Percentiles rank a stretch among this genome's conserved stretches.
These are phyloP conservation scores for Pholiota adiposa DNA, from an alignment of 1,284 basidiomycete genomes.

Conservation along the genomic window DNA sequence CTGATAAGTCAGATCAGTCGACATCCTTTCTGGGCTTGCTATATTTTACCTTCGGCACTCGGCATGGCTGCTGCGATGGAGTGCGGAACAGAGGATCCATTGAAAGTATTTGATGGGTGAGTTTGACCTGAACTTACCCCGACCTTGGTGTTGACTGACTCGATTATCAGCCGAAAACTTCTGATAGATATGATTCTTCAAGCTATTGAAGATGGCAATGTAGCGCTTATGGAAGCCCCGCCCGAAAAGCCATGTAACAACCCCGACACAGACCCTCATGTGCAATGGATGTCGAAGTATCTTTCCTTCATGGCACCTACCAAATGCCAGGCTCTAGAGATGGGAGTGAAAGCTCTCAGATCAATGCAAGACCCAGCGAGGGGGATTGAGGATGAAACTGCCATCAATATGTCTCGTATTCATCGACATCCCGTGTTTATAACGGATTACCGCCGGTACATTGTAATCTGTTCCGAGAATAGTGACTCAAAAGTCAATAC, in stretches of 20 bases:
- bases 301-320: constrained; percentile 26
- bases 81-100: constrained; percentile 37
- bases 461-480: constrained; percentile 50
- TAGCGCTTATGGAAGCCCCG: constrained; percentile 54
- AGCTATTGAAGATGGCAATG: constrained; percentile 53
- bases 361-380: constrained; percentile 37
- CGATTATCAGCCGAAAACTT: constrained; percentile 37
- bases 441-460: constrained; percentile 61
- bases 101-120: constrained; percentile 39
- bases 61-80: constrained; percentile 47
- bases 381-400: constrained; percentile 46
- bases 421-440: constrained; percentile 62
- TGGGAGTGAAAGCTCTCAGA: constrained; percentile 45
- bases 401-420: constrained; percentile 47
- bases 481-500: neutral
- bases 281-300: constrained; percentile 37
- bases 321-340: constrained; percentile 42
- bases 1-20: constrained; percentile 52
- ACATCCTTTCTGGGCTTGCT: constrained; percentile 70
- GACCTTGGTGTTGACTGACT: neutral
- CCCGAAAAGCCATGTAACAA: constrained; percentile 26
- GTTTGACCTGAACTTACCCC: constrained; percentile 4
- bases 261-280: constrained; percentile 20
- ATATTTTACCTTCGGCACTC: constrained; percentile 61
- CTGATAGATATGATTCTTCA: constrained; percentile 46